Evolutionary conservation across 345 rosid genomes (phyloP).

Genomic region (Salix dunnii): DNA sequence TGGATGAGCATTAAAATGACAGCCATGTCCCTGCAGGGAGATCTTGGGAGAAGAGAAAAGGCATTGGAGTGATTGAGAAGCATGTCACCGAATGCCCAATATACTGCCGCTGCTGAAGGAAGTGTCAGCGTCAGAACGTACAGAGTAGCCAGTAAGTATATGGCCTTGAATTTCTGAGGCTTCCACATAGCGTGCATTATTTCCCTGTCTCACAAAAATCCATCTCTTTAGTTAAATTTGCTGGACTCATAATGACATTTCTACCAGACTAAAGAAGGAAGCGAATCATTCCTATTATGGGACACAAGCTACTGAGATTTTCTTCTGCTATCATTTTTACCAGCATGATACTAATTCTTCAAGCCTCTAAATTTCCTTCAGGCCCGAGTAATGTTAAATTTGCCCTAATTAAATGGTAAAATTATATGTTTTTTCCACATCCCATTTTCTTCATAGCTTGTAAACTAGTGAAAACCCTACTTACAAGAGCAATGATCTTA

Average conservation of each 20-base stretch:
- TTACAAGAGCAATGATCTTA: background rate
- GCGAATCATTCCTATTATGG: background rate
- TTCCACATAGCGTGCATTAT: slow-evolving; percentile 99
- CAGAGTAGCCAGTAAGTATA: slow-evolving; percentile 77
- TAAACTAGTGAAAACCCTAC: background rate
- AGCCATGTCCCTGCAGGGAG: slow-evolving; percentile 77
- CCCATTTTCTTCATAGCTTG: background rate
- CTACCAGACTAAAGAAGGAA: background rate
- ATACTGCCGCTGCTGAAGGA: slow-evolving; percentile 88
- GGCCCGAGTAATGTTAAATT: background rate
- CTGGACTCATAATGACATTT: background rate
- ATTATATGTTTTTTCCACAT: background rate
- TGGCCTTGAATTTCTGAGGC: slow-evolving; percentile 94
- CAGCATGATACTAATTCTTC: background rate
- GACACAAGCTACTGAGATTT: background rate
- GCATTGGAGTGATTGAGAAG: slow-evolving; percentile 96
- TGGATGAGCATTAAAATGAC: slow-evolving; percentile 94
- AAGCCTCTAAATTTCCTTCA: background rate
- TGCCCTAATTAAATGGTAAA: background rate
- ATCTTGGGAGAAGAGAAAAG: slow-evolving; percentile 78
- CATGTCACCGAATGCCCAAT: slow-evolving; percentile 98
- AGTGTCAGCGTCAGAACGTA: slow-evolving; percentile 91
- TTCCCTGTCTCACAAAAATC: slow-evolving; percentile 48
- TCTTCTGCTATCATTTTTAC: background rate
- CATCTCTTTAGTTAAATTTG: background rate